Evolutionary conservation across 2,329 filamentous ascomycete genomes (phyloP).

Genomic region (Penicillium sp.): DNA sequence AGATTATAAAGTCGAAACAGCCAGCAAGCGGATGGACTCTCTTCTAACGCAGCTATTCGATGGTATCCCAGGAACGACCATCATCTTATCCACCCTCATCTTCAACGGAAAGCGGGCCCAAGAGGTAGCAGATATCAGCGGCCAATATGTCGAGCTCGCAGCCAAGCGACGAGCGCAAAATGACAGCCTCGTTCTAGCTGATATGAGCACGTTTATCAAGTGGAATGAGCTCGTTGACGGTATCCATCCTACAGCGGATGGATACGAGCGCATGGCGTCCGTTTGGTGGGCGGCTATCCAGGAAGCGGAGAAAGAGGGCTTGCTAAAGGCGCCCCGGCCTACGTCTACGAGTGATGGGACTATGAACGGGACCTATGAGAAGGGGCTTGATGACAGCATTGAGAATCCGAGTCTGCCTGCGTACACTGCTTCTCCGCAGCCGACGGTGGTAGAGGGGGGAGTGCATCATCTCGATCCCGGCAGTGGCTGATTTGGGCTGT

Average conservation of each 20-base stretch:
- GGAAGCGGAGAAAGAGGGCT: slow-evolving; percentile 15
- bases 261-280: slow-evolving; percentile 28
- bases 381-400: slow-evolving; percentile 10
- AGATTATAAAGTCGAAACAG: slow-evolving; percentile 18
- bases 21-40: slow-evolving; percentile 24
- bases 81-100: slow-evolving; percentile 36
- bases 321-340: not conserved
- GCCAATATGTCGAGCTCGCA: slow-evolving; percentile 27
- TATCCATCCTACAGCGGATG: slow-evolving; percentile 24
- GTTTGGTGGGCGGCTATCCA: slow-evolving; percentile 29
- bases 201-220: slow-evolving; percentile 26
- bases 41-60: slow-evolving; percentile 27
- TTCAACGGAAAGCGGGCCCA: slow-evolving; percentile 16
- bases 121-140: slow-evolving; percentile 17
- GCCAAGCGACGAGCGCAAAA: slow-evolving; percentile 18
- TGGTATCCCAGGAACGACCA: slow-evolving; percentile 24
- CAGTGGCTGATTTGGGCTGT: not conserved
- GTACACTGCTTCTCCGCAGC: slow-evolving; percentile 9
- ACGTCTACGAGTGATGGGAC: not conserved
- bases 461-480: not conserved
- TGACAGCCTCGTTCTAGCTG: slow-evolving; percentile 26
- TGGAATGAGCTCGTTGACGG: slow-evolving; percentile 19
- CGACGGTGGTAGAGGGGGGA: not conserved
- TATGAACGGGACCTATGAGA: slow-evolving; percentile 5
- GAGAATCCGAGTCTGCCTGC: slow-evolving; percentile 7